Conservation (phyloP, 805 yeast species). For the Yarrowia sp. region DNA sequence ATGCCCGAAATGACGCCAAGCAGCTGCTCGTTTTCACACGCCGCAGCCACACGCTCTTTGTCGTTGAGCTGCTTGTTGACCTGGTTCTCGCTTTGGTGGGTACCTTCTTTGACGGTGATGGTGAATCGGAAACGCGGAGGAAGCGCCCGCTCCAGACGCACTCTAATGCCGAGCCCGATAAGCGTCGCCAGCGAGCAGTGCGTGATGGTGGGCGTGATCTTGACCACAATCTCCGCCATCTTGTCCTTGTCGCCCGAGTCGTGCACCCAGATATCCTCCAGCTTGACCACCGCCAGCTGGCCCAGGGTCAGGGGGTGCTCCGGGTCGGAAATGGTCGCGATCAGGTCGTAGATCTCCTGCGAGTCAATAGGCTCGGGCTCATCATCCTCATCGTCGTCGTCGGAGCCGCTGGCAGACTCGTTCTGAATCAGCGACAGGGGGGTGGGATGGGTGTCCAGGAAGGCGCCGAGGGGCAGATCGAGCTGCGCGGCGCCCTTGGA, state of each 20-base stretch:
- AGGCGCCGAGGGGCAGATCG: conserved; percentile 25
- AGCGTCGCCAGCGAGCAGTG: conserved; percentile 96
- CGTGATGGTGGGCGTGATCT: conserved; percentile 95
- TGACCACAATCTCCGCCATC: conserved; percentile 73
- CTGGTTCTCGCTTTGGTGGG: conserved; percentile 93
- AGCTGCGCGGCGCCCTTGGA: conserved; percentile 35
- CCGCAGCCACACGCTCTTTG: conserved; percentile 97
- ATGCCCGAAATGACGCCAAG: conserved; percentile 86
- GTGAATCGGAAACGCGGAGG: conserved; percentile 81
- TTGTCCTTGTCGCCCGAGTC: conserved; percentile 53
- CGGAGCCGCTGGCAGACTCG: conserved; percentile 13
- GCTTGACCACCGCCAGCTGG: conserved; percentile 87
- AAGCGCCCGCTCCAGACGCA: conserved; percentile 81
- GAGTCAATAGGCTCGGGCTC: conserved; percentile 66
- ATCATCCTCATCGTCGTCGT: conserved; percentile 31
- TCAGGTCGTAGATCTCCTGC: conserved; percentile 85
- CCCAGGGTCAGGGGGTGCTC: conserved; percentile 96
- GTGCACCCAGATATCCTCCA: conserved; percentile 70
- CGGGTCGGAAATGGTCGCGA: conserved; percentile 87
- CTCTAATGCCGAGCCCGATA: conserved; percentile 92
- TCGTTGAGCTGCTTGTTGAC: conserved; percentile 96
- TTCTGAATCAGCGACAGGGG: conserved; percentile 16
- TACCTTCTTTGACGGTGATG: conserved; percentile 80
- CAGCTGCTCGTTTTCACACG: conserved; percentile 94
- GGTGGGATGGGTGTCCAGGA: conserved; percentile 1